Evolutionary conservation across 2,329 filamentous ascomycete species (phyloP).

Genomic region (Scolecobasidium constrictum): DNA sequence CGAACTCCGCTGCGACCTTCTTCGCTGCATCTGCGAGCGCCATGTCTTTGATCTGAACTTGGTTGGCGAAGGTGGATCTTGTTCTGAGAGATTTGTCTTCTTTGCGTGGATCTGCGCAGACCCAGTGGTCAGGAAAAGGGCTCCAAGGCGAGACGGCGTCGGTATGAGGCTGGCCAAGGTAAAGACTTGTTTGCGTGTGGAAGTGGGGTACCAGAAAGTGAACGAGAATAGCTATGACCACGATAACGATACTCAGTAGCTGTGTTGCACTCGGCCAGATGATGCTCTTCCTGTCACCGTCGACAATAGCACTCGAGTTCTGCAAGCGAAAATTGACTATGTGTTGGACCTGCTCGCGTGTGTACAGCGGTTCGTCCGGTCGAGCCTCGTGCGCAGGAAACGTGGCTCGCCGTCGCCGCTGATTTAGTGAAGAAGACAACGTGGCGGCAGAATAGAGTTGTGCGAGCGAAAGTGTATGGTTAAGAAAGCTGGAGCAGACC

Average conservation of each 20-base stretch:
- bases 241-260: constrained; percentile 19
- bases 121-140: constrained; percentile 8
- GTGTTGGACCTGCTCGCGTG: constrained; percentile 2
- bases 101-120: constrained; percentile 2
- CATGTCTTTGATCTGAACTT: constrained; percentile 3
- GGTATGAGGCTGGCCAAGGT: too few species aligned
- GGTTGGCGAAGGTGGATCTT: constrained; percentile 2
- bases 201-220: constrained; percentile 26
- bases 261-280: constrained; percentile 12
- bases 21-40: constrained; percentile 57
- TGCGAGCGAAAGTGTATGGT: too few species aligned
- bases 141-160: constrained; percentile 7
- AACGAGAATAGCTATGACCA: constrained; percentile 23
- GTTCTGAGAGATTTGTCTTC: not conserved
- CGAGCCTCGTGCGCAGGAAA: not conserved
- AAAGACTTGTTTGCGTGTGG: too few species aligned
- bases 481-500: too few species aligned
- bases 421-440: not conserved
- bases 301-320: not conserved
- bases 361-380: constrained; percentile 4
- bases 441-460: too few species aligned
- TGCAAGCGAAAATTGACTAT: constrained; percentile 10
- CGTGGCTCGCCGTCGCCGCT: constrained; percentile 6
- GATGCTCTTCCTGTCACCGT: not conserved
- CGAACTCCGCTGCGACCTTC: constrained; percentile 74